These are phyloP conservation scores for Rehmannia glutinosa DNA, from an alignment of 257 asterid species.

Conservation along the genomic window DNA sequence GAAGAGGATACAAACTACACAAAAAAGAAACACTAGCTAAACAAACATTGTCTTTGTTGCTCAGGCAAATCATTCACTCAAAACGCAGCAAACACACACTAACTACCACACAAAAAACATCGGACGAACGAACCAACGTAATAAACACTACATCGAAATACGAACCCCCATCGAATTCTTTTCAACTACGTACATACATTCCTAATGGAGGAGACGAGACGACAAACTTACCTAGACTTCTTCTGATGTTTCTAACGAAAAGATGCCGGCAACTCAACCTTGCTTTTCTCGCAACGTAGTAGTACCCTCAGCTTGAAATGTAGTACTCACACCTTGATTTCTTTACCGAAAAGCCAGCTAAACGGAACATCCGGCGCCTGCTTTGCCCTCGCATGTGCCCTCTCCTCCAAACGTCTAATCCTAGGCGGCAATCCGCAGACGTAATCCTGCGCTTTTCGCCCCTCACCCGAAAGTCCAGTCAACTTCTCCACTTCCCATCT, in stretches of 20 bases:
- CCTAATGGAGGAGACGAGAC: background rate
- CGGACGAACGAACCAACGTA: no score
- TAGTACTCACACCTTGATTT: constrained; percentile 35
- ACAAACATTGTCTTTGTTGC: background rate
- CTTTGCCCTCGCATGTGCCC: constrained; percentile 49
- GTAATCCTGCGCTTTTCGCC: constrained; percentile 69
- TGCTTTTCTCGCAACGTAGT: no score
- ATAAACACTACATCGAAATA: no score
- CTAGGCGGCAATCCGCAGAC: constrained; percentile 61
- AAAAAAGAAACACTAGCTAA: background rate
- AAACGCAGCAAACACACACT: background rate
- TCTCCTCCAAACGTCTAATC: constrained; percentile 63
- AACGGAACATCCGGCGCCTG: constrained; percentile 36
- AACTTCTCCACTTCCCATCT: constrained; percentile 68
- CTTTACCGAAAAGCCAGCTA: constrained; percentile 61
- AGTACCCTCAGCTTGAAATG: no score
- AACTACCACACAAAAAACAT: no score
- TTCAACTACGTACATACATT: no score
- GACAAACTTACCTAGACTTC: no score
- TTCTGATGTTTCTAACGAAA: background rate
- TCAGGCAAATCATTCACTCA: no score
- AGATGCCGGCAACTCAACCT: no score
- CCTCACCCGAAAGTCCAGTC: constrained; percentile 61
- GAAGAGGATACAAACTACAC: background rate
- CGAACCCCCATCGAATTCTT: background rate